Conservation (phyloP, 2,329 filamentous ascomycete genomes). For the Myotisia sp. region DNA sequence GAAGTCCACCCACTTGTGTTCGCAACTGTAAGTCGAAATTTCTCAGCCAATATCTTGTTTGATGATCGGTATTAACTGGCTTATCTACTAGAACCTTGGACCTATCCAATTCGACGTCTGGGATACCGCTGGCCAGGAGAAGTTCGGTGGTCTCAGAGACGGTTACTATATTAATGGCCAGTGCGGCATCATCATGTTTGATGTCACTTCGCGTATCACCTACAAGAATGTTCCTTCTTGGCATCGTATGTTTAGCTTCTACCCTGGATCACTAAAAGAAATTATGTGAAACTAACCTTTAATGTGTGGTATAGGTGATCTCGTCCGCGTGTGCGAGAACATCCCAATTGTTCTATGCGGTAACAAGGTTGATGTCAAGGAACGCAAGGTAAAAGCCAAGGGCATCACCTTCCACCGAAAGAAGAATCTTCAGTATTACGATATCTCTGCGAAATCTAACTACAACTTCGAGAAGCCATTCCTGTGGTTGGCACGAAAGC, state of each 20-base stretch:
- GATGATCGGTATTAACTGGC: conserved; percentile 24
- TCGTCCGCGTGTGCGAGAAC: conserved; percentile 96
- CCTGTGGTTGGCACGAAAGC: conserved; percentile 99
- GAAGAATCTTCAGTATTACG: conserved; percentile 99
- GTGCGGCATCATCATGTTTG: conserved; percentile 97
- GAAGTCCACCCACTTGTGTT: conserved; percentile 98
- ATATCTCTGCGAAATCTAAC: conserved; percentile 94
- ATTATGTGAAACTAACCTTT: too few relatives aligned
- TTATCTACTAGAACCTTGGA: conserved; percentile 58
- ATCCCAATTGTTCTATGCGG: conserved; percentile 97
- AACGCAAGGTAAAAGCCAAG: conserved; percentile 99
- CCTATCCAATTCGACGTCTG: conserved; percentile 98
- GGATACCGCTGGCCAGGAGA: conserved; percentile 96
- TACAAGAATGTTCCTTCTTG: conserved; percentile 99
- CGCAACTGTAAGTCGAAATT: conserved; percentile 63
- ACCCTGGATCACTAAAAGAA: neutral
- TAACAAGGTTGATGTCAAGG: conserved; percentile 99
- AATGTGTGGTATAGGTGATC: conserved; percentile 53
- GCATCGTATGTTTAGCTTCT: conserved; percentile 56
- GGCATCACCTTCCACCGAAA: conserved; percentile 99
- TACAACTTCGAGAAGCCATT: conserved; percentile 95
- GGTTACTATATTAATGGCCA: conserved; percentile 99
- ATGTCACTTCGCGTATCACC: conserved; percentile 95
- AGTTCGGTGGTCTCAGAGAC: conserved; percentile 95
- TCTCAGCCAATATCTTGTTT: too few relatives aligned